These are phyloP conservation scores for Kandelia obovata DNA, from an alignment of 345 rosid genomes.

Conservation along the genomic window DNA sequence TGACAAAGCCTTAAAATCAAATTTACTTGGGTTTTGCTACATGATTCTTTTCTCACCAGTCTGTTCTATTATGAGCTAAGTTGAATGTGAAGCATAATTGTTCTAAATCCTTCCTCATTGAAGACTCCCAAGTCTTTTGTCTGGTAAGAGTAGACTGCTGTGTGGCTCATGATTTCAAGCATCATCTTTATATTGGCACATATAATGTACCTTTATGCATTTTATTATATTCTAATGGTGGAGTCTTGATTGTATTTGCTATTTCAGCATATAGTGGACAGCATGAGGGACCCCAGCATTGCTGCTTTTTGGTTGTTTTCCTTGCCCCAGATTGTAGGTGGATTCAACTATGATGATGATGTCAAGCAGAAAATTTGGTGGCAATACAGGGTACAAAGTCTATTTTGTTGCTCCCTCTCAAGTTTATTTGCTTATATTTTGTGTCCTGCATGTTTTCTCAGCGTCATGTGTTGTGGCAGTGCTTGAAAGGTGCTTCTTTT, in stretches of 20 bases:
- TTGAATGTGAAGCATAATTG: too few relatives aligned
- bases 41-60: too few relatives aligned
- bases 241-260: slow-evolving; percentile 12
- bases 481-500: neutral
- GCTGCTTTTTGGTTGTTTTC: slow-evolving; percentile 95
- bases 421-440: neutral
- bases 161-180: too few relatives aligned
- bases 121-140: too few relatives aligned
- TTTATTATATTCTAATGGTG: slow-evolving; percentile 9
- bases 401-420: slow-evolving; percentile 1
- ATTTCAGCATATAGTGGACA: slow-evolving; percentile 86
- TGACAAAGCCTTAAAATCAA: too few relatives aligned
- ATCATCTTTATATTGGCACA: neutral
- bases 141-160: too few relatives aligned
- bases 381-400: slow-evolving; percentile 66
- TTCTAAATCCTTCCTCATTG: too few relatives aligned
- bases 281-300: slow-evolving; percentile 95
- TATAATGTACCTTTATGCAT: neutral
- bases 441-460: neutral
- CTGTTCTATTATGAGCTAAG: too few relatives aligned
- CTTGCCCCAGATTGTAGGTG: slow-evolving; percentile 80
- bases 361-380: slow-evolving; percentile 87
- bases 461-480: neutral
- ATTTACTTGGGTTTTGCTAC: too few relatives aligned
- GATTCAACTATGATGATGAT: slow-evolving; percentile 76